These are phyloP conservation scores for Lepidium sativum DNA, from an alignment of 345 rosid genomes.

Conservation along the genomic window DNA sequence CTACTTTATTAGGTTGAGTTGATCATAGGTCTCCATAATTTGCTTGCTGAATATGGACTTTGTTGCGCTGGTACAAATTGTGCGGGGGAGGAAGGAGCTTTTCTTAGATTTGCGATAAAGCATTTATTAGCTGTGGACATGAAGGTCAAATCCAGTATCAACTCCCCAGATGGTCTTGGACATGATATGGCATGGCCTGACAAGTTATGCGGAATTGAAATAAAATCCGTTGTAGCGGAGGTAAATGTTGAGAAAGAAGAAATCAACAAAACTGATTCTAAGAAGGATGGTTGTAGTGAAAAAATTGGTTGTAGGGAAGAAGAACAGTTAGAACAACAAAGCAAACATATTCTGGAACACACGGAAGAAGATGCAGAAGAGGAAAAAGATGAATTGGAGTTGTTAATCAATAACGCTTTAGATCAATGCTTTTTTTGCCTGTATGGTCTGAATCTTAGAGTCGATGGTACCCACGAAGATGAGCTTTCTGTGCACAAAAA, in stretches of 20 bases:
- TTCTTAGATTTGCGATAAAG: slow-evolving; percentile 91
- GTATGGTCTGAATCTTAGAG: slow-evolving; percentile 93
- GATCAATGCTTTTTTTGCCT: slow-evolving; percentile 97
- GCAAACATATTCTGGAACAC: slow-evolving; percentile 28
- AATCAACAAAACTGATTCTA: slow-evolving; percentile 22
- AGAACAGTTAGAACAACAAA: slow-evolving; percentile 33
- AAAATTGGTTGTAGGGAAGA: slow-evolving; percentile 20
- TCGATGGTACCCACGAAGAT: slow-evolving; percentile 79
- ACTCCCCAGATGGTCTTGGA: slow-evolving; percentile 32
- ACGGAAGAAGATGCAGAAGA: slow-evolving; percentile 49
- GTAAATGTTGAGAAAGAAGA: slow-evolving; percentile 33
- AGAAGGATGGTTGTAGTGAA: slow-evolving; percentile 36
- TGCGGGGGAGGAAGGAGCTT: slow-evolving; percentile 81
- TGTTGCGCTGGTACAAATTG: slow-evolving; percentile 78
- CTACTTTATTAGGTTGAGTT: slow-evolving; percentile 58
- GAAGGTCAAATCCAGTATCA: slow-evolving; percentile 70
- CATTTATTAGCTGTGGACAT: slow-evolving; percentile 85
- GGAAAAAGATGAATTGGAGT: slow-evolving; percentile 88
- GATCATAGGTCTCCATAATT: slow-evolving; percentile 75
- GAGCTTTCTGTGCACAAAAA: slow-evolving; percentile 81
- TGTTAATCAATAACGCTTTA: slow-evolving; percentile 70
- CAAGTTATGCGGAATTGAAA: slow-evolving; percentile 32
- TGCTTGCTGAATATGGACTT: slow-evolving; percentile 90
- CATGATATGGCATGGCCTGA: slow-evolving; percentile 35
- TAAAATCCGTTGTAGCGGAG: slow-evolving; percentile 27